Base-by-base conservation (phyloP, 1,284 basidiomycete species). In the Cutaneotrichosporon mucoides region DNA sequence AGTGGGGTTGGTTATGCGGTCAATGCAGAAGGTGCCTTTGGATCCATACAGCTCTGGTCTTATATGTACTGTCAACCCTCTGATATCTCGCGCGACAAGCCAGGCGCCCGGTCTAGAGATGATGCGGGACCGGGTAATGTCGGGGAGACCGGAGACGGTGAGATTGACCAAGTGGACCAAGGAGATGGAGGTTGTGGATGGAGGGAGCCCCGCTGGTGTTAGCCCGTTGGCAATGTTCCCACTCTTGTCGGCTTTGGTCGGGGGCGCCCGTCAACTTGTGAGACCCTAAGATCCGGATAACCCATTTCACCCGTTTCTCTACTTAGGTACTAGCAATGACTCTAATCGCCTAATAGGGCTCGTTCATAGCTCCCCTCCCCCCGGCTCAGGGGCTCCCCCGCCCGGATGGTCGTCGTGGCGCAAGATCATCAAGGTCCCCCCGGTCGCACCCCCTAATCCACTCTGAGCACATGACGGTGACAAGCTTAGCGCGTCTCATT, bases 111-210 rank as follows among this genome's bases (percentile, higher is more conserved):
- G 15, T 6, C 3, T n/a, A n/a, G 43, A 15, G 43, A 9, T 16
- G 15, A 36, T 35, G 47, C 24, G 24, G 24, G 24, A 24, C 49
- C 49, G 49, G 49, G 49, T 51, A 51, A 51, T 51, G 49, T 51
- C 49, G 49, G 49, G 48, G 35, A 44, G 42, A n/a, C 24, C 15
- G 8, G 43, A 16, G 15, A 43, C 41, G 41, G 12, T 6, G 9
- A n/a, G 24, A 24, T 24, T 24, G 24, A 24, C 24, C 24, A 6
- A 5, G 41, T 44, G 43, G 43, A 44, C 24, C 15, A 16, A 5
- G 11, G 11, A 13, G 40, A 12, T 41, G 43, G 43, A 44, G 7
- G 16, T 5, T 15, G 24, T 6, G 33, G 6, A 10, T 3, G 10
- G 34, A 33, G 46, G 46, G 34, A 36, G 34, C 46, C 46, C 46